Percentiles rank a stretch among this genome's conserved stretches.
Conservation (phyloP, 768 basidiomycete species). For the Collybia sordida region DNA sequence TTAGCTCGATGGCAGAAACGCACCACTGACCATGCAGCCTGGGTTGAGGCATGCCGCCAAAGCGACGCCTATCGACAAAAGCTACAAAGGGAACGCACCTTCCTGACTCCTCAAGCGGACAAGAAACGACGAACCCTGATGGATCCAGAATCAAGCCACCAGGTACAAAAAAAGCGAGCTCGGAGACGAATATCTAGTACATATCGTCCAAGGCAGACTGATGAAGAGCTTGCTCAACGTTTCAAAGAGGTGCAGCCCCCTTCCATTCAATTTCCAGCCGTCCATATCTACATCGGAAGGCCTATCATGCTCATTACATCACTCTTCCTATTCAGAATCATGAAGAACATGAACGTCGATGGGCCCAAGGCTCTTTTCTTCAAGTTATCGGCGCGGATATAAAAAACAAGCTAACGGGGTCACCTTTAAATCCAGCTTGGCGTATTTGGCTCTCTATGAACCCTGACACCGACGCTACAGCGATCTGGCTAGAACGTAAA, state of each 20-base stretch:
- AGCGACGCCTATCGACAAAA: conserved; percentile 63
- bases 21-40: conserved; percentile 46
- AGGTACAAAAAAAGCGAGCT: conserved; percentile 35
- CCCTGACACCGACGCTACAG: conserved; percentile 69
- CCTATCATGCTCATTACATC: conserved; percentile 14
- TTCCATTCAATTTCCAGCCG: conserved; percentile 14
- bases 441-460: conserved; percentile 75
- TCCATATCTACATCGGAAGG: conserved; percentile 15
- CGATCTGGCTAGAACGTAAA: conserved; percentile 79
- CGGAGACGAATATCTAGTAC: conserved; percentile 40
- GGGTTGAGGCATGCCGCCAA: conserved; percentile 59
- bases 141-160: conserved; percentile 14
- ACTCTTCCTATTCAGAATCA: conserved; percentile 52
- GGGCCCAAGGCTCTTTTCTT: conserved; percentile 75
- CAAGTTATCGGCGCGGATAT: conserved; percentile 40
- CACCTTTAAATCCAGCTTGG: conserved; percentile 45
- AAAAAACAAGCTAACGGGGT: conserved; percentile 26
- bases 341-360: conserved; percentile 67
- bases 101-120: conserved; percentile 17
- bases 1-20: conserved; percentile 50
- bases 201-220: conserved; percentile 55
- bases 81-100: conserved; percentile 25
- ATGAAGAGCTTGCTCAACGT: conserved; percentile 62
- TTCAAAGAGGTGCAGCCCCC: conserved; percentile 61
- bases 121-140: conserved; percentile 34